Conservation (phyloP, 2,329 filamentous ascomycete species). For the Colletotrichum sp. region DNA sequence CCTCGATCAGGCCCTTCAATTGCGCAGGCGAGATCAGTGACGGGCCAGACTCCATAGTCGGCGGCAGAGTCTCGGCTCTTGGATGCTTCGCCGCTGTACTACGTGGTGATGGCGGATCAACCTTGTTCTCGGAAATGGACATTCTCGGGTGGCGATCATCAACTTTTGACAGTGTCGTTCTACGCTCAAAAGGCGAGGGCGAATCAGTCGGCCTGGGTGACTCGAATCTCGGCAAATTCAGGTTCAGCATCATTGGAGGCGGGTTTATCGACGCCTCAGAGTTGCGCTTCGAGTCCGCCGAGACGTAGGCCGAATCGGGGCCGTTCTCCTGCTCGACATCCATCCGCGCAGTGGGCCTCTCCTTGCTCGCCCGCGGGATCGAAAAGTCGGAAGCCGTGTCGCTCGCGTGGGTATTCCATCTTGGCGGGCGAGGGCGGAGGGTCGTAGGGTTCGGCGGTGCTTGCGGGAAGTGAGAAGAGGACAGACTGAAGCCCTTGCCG, state of each 20-base stretch:
- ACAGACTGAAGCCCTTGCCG: slow-evolving; percentile 52
- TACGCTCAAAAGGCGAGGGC: slow-evolving; percentile 36
- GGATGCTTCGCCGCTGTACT: slow-evolving; percentile 11
- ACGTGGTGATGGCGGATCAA: slow-evolving; percentile 42
- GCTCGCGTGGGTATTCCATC: slow-evolving; percentile 54
- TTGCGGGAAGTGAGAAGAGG: slow-evolving; percentile 49
- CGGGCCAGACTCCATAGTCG: slow-evolving; percentile 50
- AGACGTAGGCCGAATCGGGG: slow-evolving; percentile 60
- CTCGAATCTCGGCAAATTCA: slow-evolving; percentile 49
- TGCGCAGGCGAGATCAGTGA: slow-evolving; percentile 58
- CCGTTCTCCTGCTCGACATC: slow-evolving; percentile 51
- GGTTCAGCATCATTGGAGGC: slow-evolving; percentile 32
- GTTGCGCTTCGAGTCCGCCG: slow-evolving; percentile 58
- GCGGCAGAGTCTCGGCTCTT: slow-evolving; percentile 59
- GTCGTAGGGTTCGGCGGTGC: slow-evolving; percentile 31
- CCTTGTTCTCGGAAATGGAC: slow-evolving; percentile 55
- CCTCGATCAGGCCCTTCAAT: slow-evolving; percentile 61
- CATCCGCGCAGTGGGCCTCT: slow-evolving; percentile 32
- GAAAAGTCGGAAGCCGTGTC: slow-evolving; percentile 41
- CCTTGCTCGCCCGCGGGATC: not conserved
- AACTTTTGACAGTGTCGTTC: slow-evolving; percentile 40
- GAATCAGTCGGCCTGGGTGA: slow-evolving; percentile 36
- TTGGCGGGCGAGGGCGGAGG: slow-evolving; percentile 46
- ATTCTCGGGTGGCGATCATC: slow-evolving; percentile 60
- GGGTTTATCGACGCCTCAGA: slow-evolving; percentile 52